These are phyloP conservation scores for Fusarium scirpi DNA, from an alignment of 2,329 filamentous ascomycete genomes.

Conservation along the genomic window DNA sequence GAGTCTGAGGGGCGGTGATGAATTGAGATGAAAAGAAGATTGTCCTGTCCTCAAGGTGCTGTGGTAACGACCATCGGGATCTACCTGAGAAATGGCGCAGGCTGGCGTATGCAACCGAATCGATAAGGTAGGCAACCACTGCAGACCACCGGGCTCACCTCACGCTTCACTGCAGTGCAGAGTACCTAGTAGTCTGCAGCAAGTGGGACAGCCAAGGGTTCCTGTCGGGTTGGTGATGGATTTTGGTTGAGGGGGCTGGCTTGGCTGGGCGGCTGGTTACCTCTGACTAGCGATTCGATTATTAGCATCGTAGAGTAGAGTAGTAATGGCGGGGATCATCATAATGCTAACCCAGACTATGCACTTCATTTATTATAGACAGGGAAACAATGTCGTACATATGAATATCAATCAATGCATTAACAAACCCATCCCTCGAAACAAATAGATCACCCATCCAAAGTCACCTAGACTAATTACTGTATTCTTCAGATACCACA, in stretches of 20 bases:
- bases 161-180: constrained; percentile 4
- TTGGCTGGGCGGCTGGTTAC: neutral
- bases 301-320: neutral
- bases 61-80: constrained; percentile 10
- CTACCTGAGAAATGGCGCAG: constrained; percentile 26
- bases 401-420: constrained; percentile 2
- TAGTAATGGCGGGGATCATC: neutral
- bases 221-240: constrained; percentile 2
- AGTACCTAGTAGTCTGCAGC: neutral
- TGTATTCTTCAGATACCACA: constrained; percentile 20
- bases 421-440: neutral
- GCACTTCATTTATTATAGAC: neutral
- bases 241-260: constrained; percentile 10
- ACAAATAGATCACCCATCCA: neutral
- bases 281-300: constrained; percentile 2
- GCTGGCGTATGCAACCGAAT: constrained; percentile 13
- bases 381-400: constrained; percentile 6
- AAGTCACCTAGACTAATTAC: neutral
- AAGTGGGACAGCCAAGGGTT: constrained; percentile 19
- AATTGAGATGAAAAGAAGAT: neutral
- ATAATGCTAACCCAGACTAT: neutral
- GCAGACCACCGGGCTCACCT: neutral
- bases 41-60: neutral
- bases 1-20: constrained; percentile 5
- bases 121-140: constrained; percentile 19